phyloP scores from a whole-genome alignment of 129 eudicot genomes.

The Artemisia argyi region DNA sequence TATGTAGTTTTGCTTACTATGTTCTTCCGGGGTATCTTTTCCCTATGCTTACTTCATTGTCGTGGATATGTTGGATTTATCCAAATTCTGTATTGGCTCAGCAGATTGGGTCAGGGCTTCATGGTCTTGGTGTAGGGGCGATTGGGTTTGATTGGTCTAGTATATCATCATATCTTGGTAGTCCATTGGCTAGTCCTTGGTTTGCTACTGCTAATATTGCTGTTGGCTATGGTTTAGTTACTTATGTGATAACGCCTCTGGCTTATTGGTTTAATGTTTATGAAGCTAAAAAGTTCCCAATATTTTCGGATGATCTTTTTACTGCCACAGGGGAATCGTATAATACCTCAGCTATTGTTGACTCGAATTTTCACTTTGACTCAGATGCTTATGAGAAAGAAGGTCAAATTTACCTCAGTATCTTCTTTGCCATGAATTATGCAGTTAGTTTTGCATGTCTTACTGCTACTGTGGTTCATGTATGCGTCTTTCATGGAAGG shows the following conservation, averaged over 20 bases:
- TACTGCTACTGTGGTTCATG: slow-evolving; percentile 48
- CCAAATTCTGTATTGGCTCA: slow-evolving; percentile 38
- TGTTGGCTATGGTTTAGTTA: slow-evolving; percentile 36
- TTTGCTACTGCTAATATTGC: slow-evolving; percentile 38
- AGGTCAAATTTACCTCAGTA: slow-evolving; percentile 55
- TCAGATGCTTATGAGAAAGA: slow-evolving; percentile 27
- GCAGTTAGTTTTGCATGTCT: slow-evolving; percentile 58
- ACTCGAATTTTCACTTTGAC: slow-evolving; percentile 36
- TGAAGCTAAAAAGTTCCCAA: slow-evolving; percentile 47
- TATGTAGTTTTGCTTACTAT: slow-evolving; percentile 33
- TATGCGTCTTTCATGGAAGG: slow-evolving; percentile 48
- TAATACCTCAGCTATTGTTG: slow-evolving; percentile 40
- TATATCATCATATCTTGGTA: slow-evolving; percentile 38
- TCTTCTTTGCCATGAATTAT: slow-evolving; percentile 49
- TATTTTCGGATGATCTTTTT: slow-evolving; percentile 37
- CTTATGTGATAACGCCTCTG: slow-evolving; percentile 41
- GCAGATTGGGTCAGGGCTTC: slow-evolving; percentile 50
- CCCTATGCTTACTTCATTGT: slow-evolving; percentile 29
- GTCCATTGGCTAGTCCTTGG: slow-evolving; percentile 47
- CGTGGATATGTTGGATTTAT: slow-evolving; percentile 45
- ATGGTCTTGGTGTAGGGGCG: slow-evolving; percentile 49
- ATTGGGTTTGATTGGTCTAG: slow-evolving; percentile 47
- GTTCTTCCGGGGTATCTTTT: slow-evolving; percentile 46
- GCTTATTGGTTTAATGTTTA: slow-evolving; percentile 38
- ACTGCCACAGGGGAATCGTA: slow-evolving; percentile 36